Evolutionary conservation across 2,329 filamentous ascomycete genomes (phyloP).

Genomic region (Beauveria asiatica): DNA sequence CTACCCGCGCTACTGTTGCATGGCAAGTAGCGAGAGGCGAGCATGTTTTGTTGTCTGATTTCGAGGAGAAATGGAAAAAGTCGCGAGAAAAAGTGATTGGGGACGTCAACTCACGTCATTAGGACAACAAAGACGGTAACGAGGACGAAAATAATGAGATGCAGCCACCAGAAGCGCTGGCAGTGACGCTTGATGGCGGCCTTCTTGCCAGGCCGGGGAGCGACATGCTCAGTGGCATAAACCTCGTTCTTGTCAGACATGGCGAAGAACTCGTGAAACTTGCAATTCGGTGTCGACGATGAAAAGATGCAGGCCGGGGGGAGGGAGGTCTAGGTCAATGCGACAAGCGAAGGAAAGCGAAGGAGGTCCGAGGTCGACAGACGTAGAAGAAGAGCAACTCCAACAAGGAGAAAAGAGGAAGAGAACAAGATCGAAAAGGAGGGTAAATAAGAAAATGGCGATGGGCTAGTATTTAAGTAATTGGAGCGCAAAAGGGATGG

Average conservation of each 20-base stretch:
- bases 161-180: conserved; percentile 53
- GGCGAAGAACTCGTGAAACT: conserved; percentile 7
- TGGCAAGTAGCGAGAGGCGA: background rate
- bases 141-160: conserved; percentile 42
- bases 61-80: background rate
- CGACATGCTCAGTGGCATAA: conserved; percentile 26
- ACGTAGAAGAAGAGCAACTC: background rate
- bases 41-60: background rate
- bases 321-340: background rate
- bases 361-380: background rate
- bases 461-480: conserved; percentile 9
- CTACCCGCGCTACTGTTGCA: background rate
- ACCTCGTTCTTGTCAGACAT: conserved; percentile 32
- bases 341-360: background rate
- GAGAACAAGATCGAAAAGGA: background rate
- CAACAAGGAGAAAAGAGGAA: background rate
- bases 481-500: background rate
- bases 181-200: conserved; percentile 38
- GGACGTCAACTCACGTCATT: conserved; percentile 44
- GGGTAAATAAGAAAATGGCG: conserved; percentile 2
- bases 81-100: background rate
- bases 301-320: background rate
- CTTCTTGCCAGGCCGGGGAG: conserved; percentile 25
- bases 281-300: background rate
- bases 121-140: conserved; percentile 47